Conservation (phyloP, 2,329 filamentous ascomycete genomes). For the Geosmithia flava region DNA sequence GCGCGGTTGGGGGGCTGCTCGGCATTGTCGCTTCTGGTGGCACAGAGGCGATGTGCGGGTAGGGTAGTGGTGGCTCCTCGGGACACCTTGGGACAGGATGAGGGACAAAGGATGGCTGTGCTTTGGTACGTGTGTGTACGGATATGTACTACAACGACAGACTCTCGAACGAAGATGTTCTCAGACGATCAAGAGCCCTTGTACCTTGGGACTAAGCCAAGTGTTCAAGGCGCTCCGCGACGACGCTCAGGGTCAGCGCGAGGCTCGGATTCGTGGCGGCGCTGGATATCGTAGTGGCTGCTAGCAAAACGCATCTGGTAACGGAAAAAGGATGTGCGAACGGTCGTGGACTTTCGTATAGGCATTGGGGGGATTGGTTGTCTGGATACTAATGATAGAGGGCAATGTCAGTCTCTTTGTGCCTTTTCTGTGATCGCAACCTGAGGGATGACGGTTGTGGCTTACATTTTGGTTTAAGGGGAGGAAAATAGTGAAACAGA, state of each 20-base stretch:
- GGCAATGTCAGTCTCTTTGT: background rate
- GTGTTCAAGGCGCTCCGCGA: slow-evolving; percentile 34
- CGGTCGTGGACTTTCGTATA: slow-evolving; percentile 33
- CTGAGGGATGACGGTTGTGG: background rate
- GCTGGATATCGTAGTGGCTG: slow-evolving; percentile 34
- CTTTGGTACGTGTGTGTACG: background rate
- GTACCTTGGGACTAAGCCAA: background rate
- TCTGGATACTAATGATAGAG: background rate
- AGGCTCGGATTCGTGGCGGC: slow-evolving; percentile 35
- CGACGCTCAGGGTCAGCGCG: slow-evolving; percentile 48
- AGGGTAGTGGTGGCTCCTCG: background rate
- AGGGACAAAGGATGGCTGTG: too few species aligned
- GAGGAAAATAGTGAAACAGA: background rate
- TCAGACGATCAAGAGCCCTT: too few species aligned
- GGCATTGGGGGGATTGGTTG: slow-evolving; percentile 33
- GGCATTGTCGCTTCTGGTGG: slow-evolving; percentile 3
- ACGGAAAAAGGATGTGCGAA: slow-evolving; percentile 34
- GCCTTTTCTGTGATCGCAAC: background rate
- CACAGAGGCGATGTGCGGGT: slow-evolving; percentile 18
- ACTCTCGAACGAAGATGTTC: background rate
- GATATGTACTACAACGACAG: background rate
- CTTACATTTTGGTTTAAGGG: slow-evolving; percentile 15
- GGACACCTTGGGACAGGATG: too few species aligned
- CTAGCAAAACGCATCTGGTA: slow-evolving; percentile 45
- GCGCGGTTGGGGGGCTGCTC: slow-evolving; percentile 23